phyloP scores from a whole-genome alignment of 495 filamentous ascomycete genomes.

The Cetradonia linearis region DNA sequence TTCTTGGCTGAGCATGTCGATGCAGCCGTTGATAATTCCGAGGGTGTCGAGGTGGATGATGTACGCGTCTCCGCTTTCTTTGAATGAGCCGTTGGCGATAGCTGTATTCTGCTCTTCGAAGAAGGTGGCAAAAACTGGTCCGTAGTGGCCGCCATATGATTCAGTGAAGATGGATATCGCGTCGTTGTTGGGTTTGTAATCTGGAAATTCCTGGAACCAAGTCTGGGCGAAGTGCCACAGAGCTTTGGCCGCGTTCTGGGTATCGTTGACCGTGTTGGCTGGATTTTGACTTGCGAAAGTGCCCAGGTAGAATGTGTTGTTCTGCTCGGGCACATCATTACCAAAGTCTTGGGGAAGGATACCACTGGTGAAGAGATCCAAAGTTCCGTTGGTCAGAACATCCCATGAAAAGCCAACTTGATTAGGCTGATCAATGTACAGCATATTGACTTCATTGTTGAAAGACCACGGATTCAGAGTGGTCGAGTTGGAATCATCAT shows the following conservation, averaged over 20 bases:
- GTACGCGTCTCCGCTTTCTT: slow-evolving; percentile 26
- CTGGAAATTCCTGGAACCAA: slow-evolving; percentile 50
- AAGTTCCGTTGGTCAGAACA: slow-evolving; percentile 23
- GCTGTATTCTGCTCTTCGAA: slow-evolving; percentile 55
- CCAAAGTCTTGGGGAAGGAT: not conserved
- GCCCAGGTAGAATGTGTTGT: slow-evolving; percentile 41
- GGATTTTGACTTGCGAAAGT: slow-evolving; percentile 43
- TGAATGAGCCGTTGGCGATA: slow-evolving; percentile 35
- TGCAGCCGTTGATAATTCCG: slow-evolving; percentile 59
- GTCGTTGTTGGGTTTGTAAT: slow-evolving; percentile 46
- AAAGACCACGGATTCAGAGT: slow-evolving; percentile 39
- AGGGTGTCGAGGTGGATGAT: slow-evolving; percentile 42
- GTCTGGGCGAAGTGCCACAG: slow-evolving; percentile 52
- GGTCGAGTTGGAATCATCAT: slow-evolving; percentile 42
- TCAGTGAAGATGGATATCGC: slow-evolving; percentile 49
- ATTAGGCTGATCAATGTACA: slow-evolving; percentile 55
- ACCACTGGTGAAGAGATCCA: not conserved
- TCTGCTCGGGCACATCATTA: not conserved
- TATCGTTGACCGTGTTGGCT: slow-evolving; percentile 40
- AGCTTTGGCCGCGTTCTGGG: slow-evolving; percentile 42
- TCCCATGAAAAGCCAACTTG: slow-evolving; percentile 53
- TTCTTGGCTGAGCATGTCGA: slow-evolving; percentile 58
- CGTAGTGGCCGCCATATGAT: slow-evolving; percentile 60
- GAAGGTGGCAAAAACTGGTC: slow-evolving; percentile 53
- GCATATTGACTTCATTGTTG: slow-evolving; percentile 35